Base-by-base conservation (phyloP, 1,284 basidiomycete genomes). In the Ustilago bromivora region DNA sequence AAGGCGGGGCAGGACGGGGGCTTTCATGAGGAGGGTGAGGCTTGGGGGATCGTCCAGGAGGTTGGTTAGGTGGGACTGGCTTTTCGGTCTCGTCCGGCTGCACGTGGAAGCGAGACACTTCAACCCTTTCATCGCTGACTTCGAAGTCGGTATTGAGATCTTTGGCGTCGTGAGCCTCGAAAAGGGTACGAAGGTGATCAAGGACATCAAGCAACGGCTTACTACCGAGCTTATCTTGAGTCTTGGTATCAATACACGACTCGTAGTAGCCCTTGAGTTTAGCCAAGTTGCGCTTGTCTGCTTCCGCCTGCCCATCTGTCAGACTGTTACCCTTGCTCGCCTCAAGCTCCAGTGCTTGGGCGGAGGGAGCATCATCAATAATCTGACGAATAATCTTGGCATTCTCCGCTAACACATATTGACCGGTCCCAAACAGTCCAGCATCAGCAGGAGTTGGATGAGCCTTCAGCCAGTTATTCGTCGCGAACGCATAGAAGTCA, bases 401-500 rank as follows among this genome's bases (percentile, higher is more conserved):
- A 66, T 79, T 82, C 23, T 76, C 67, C 2, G 66, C 61, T 11
- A 63, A 52, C 55, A 82, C 70, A 36, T 56, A 80, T 59, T 79
- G 70, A 9, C 71, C 78, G n/a, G 74, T 47, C 88, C 88, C 90
- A 86, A 76, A 86, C 66, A 82, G 81, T 61, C 76, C 76, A 17
- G 68, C 90, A 91, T 93, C 66, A 34, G 38, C 66, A 23, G 80
- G 83, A 38, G 81, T 84, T 28, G 80, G 78, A 53, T 83, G 85
- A 4, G 70, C 19, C 6, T 66, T 74, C 32, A 71, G 79, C 81
- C 80, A 86, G 51, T 85, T 71, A 71, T 83, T 83, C 57, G 79
- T 82, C 17, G 94, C 91, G 87, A 92, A 99, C 74, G 92, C 90
- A 86, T 96, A 98, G 86, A 98, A 98, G 87, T 96, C 92, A 79